phyloP scores from a whole-genome alignment of 371 early-diverging fungal genomes.

The Dinochytrium kinnereticum region DNA sequence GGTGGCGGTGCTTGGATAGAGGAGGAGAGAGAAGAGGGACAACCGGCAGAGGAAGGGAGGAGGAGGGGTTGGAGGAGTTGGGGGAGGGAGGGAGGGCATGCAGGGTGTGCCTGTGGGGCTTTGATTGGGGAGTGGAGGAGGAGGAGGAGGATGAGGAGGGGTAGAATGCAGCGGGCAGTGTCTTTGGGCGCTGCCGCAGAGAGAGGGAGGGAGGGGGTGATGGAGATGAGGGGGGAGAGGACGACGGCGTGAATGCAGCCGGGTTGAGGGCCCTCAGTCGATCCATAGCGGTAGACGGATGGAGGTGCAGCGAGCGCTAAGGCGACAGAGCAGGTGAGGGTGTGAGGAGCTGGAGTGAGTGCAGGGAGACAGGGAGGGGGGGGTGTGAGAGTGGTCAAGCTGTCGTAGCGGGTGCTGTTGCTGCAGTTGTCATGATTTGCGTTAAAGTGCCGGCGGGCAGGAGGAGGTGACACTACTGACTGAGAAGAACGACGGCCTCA shows the following conservation, averaged over 20 bases:
- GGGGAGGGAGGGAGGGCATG: too few relatives aligned
- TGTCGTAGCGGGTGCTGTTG: too few relatives aligned
- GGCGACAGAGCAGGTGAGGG: neutral
- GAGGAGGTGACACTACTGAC: too few relatives aligned
- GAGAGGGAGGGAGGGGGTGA: neutral
- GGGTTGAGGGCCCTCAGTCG: neutral
- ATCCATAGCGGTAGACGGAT: neutral
- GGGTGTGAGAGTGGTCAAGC: neutral
- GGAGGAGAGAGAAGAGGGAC: too few relatives aligned
- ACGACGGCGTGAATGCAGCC: neutral
- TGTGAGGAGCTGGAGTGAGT: neutral
- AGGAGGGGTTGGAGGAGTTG: too few relatives aligned
- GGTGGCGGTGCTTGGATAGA: neutral
- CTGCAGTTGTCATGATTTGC: too few relatives aligned
- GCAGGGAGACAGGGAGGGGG: neutral
- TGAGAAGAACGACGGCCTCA: too few relatives aligned
- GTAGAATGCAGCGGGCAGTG: neutral
- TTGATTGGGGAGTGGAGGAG: neutral
- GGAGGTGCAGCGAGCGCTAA: neutral
- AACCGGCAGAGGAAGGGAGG: too few relatives aligned
- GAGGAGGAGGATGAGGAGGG: neutral
- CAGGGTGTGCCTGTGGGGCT: neutral
- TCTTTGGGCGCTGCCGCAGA: neutral
- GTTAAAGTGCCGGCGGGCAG: too few relatives aligned
- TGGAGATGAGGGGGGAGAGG: neutral